Evolutionary conservation across 352 stramenopile genomes (phyloP).

Genomic region (Globisporangium heterothallicum): DNA sequence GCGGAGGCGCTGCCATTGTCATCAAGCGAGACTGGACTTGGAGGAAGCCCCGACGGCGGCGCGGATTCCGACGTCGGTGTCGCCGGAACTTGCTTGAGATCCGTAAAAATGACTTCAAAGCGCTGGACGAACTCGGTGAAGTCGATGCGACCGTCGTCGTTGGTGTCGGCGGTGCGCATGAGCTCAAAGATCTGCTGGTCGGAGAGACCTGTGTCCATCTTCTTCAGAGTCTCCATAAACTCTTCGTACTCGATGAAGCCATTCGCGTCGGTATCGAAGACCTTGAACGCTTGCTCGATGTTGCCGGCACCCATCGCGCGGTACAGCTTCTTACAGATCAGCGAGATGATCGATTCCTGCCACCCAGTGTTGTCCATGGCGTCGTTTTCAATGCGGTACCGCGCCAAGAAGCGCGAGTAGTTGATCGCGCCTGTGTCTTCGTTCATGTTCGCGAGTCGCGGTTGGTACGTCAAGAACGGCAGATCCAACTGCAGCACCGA

Average conservation of each 20-base stretch:
- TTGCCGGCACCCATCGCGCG: constrained; percentile 87
- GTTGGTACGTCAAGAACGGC: constrained; percentile 88
- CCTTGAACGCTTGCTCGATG: constrained; percentile 85
- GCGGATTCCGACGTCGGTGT: constrained; percentile 19
- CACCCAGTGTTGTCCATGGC: constrained; percentile 79
- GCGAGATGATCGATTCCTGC: constrained; percentile 88
- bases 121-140: constrained; percentile 88
- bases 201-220: constrained; percentile 89
- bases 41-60: constrained; percentile 4
- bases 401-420: constrained; percentile 91
- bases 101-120: constrained; percentile 91
- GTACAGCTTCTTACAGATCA: constrained; percentile 92
- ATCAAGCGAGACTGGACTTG: constrained; percentile 21
- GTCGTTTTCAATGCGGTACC: constrained; percentile 90
- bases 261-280: constrained; percentile 88
- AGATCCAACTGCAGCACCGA: constrained; percentile 90
- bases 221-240: constrained; percentile 88
- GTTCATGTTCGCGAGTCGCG: constrained; percentile 83
- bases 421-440: constrained; percentile 83
- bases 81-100: constrained; percentile 35
- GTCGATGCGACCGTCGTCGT: constrained; percentile 89
- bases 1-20: not conserved
- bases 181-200: constrained; percentile 91
- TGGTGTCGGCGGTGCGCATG: constrained; percentile 90
- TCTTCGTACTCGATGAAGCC: constrained; percentile 93